A percentile compares a stretch with the other conserved stretches of the same genome.
Evolutionary conservation across 139 green algal species (phyloP).

Genomic region (Tetraselmis chui): DNA sequence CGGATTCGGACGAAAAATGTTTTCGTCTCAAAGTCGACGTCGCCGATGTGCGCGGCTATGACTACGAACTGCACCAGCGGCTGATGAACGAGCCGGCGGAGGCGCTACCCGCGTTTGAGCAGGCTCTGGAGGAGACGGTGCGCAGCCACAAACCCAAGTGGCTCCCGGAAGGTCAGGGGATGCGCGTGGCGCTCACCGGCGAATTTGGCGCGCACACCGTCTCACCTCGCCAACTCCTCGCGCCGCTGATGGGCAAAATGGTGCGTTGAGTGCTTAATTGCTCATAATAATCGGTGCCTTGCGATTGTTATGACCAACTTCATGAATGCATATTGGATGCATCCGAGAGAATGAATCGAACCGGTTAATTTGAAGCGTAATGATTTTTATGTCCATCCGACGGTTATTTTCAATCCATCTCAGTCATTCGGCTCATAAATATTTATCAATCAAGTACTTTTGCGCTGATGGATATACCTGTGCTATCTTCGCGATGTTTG

Average conservation of each 20-base stretch:
- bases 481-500: too few relatives aligned
- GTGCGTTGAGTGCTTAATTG: too few relatives aligned
- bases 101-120: slow-evolving; percentile 76
- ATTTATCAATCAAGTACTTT: too few relatives aligned
- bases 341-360: too few relatives aligned
- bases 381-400: too few relatives aligned
- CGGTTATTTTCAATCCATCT: too few relatives aligned
- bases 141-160: slow-evolving; percentile 35
- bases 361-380: too few relatives aligned
- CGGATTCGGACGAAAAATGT: slow-evolving; percentile 34
- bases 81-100: slow-evolving; percentile 66
- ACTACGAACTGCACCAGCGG: slow-evolving; percentile 54
- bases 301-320: too few relatives aligned
- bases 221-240: slow-evolving; percentile 76
- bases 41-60: slow-evolving; percentile 70
- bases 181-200: slow-evolving; percentile 77
- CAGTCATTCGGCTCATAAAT: too few relatives aligned
- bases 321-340: too few relatives aligned
- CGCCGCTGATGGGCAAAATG: slow-evolving; percentile 67
- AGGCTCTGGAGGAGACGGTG: slow-evolving; percentile 72
- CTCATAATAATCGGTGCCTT: too few relatives aligned
- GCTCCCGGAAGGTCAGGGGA: slow-evolving; percentile 27
- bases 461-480: too few relatives aligned
- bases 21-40: slow-evolving; percentile 52
- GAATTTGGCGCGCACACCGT: slow-evolving; percentile 83